A percentile compares a stretch with the other conserved stretches of the same genome.
Conservation (phyloP, 169 alveolate genomes). For the Eimeria brunetti region DNA sequence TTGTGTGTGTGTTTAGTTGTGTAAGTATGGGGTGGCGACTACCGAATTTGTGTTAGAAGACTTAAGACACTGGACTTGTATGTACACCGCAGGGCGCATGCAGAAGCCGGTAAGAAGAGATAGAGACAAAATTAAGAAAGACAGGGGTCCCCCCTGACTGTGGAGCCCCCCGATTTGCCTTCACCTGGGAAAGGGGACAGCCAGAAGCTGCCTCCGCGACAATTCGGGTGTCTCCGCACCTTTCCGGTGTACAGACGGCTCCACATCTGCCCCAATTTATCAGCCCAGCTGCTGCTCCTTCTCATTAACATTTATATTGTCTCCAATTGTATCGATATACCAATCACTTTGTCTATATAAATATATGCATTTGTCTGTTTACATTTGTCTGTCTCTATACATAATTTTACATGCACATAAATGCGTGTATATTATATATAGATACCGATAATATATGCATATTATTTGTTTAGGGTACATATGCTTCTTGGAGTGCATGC, state of each 20-base stretch:
- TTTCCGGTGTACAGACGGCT: background rate
- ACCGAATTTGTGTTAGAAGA: background rate
- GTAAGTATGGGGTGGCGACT: conserved; percentile 20
- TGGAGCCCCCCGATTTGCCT: background rate
- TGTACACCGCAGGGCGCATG: conserved; percentile 46
- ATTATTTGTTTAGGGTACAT: no score
- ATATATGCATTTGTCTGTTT: background rate
- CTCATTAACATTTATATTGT: background rate
- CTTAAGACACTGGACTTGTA: background rate
- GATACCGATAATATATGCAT: no score
- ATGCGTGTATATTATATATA: no score
- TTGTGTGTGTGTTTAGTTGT: conserved; percentile 1
- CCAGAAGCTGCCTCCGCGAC: background rate
- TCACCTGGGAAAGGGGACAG: background rate
- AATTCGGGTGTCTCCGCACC: background rate
- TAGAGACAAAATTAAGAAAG: background rate
- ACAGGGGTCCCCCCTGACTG: background rate
- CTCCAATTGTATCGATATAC: background rate
- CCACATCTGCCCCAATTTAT: no score
- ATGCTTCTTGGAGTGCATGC: no score
- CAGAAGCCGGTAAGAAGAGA: conserved; percentile 12
- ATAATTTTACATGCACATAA: background rate
- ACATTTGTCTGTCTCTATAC: background rate
- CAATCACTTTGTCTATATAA: background rate
- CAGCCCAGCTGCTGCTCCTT: no score